These are phyloP conservation scores for Verticillium longisporum DNA, from an alignment of 2,329 filamentous ascomycete genomes.

Conservation along the genomic window DNA sequence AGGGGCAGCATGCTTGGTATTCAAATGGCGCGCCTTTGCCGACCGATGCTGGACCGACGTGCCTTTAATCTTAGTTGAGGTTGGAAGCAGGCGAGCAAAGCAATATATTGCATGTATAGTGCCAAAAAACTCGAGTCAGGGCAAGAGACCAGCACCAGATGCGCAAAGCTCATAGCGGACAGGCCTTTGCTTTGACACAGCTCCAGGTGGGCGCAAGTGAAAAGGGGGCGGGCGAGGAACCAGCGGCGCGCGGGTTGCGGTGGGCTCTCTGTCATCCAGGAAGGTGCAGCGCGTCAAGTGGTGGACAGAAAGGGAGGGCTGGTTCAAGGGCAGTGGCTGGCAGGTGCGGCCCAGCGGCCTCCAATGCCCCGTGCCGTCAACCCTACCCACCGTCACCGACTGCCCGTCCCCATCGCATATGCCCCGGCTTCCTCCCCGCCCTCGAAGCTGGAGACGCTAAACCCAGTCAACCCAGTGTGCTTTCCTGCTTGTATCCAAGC, in stretches of 20 bases:
- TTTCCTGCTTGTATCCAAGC: not conserved
- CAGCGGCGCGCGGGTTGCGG: too few species aligned
- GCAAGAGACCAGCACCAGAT: not conserved
- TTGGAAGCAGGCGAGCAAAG: not conserved
- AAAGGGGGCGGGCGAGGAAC: too few species aligned
- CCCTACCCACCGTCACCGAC: not conserved
- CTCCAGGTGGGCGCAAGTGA: too few species aligned
- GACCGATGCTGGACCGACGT: not conserved
- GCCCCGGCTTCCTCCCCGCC: not conserved
- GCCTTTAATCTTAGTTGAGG: not conserved
- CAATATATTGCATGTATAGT: not conserved
- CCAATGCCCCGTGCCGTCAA: not conserved
- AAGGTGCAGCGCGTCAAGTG: not conserved
- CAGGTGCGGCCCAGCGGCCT: not conserved
- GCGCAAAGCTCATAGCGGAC: too few species aligned
- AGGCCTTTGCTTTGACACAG: too few species aligned
- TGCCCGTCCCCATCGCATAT: not conserved
- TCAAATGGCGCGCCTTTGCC: not conserved
- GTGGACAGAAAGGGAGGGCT: not conserved
- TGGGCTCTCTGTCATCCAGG: too few species aligned
- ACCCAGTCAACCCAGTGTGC: not conserved
- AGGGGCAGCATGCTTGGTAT: not conserved
- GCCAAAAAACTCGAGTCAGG: not conserved
- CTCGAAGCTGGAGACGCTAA: not conserved
- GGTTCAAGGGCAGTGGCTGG: not conserved